Evolutionary conservation across 2,329 filamentous ascomycete genomes (phyloP), one percentile per base, ranked within the genome.

Genomic region (Allantophomopsis cytisporea): DNA sequence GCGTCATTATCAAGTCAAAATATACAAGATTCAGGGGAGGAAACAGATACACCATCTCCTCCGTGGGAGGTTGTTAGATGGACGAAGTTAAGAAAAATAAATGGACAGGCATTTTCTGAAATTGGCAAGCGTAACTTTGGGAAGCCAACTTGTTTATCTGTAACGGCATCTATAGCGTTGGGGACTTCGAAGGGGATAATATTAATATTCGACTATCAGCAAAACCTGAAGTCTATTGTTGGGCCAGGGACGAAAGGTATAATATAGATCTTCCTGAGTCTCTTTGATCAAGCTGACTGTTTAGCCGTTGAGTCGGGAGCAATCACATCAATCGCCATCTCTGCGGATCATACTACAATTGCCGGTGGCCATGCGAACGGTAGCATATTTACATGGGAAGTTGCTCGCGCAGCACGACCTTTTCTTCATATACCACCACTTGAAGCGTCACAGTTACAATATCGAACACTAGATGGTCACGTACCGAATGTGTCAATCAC

Each of bases 31-130:
- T 60, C 71, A 34, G 65, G 76, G 41, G 82, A 83, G 36, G 82
- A 83, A 36, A 66, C 71, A 16, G 83, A 89, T 47, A 76, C 78
- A 1, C 71, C 77, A 3, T 78, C 85, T 40, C 77, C 84, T 5
- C 91, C 91, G 2, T 98, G 91, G 93, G 91, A 98, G 54, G 87
- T 96, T 39, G 83, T 98, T 43, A 74, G 88, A 54, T 98, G 93
- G 93, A 96, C 86, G 1, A 91, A 83, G 55, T 64, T 98, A 41
- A 84, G 80, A 53, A 96, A 93, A 58, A 75, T 98, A 45, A 87
- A 86, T 17, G 77, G 76, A 0, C 86, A 96, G 58, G 78, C 84
- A 3, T 96, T 96, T 58, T 94, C 89, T 2, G 93, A 98, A 59
- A 73, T 80, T 34, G 91, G 88, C 30, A 91, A 79, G 62, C 80